Evolutionary conservation across 306 rosid species (phyloP), one percentile per base, ranked within the genome.

Genomic region (Gleditsia sinensis): DNA sequence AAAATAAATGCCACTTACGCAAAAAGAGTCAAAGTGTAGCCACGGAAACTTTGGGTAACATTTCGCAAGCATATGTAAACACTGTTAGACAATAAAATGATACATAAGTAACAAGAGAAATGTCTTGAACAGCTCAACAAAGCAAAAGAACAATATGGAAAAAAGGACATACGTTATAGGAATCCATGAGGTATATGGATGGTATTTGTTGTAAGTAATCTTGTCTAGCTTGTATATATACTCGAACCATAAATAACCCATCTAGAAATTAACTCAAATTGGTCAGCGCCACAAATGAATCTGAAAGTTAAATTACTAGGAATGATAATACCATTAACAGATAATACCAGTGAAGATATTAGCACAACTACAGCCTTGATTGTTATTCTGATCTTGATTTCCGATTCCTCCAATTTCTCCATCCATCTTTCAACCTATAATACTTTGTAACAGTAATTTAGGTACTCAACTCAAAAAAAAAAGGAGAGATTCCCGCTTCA

Each of bases 121-220:
- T 50, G 30, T 76, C 34, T 49, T 36, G 19, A 66, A 67, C 33
- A 39, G 13, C 32, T 48, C 33, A 63, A 28, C 48, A 80, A 46
- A 59, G 34, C 63, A 27, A 71, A 66, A 77, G 24, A 67, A 24
- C 24, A 21, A 32, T 37, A 12, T 58, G 71, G 78, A 63, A 62
- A 86, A 24, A 33, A 34, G 54, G 33, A 80, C 87, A 24, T 91
- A 94, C 98, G 98, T 94, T 78, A 94, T 92, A 20, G 98, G 98
- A 80, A 94, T 91, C 98, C 98, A 94, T 1, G 98, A 94, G 71
- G 98, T 94, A 69, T 90, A 94, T 42, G 98, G 98, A 87, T 94
- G 98, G 64, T 80, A 91, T 84, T 88, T 90, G 73, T 94, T 94
- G 93, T 94, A 94, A 4, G 89, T 78, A 76, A 85, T 33, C 81